Percentiles rank a stretch among this genome's conserved stretches.
Evolutionary conservation across 306 rosid species (phyloP).

Genomic region (Malus sylvestris): DNA sequence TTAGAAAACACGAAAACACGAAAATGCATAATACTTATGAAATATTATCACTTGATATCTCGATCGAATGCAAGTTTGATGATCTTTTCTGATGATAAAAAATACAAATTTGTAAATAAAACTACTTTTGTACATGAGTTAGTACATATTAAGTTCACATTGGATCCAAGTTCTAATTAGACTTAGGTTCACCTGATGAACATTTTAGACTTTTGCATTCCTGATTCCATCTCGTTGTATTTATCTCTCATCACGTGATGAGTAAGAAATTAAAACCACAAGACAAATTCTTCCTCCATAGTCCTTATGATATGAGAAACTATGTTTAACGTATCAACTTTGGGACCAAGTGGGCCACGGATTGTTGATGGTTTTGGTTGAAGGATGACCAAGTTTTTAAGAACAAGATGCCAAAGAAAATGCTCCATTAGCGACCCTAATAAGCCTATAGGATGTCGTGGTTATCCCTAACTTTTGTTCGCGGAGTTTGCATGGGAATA

Average conservation of each 20-base stretch:
- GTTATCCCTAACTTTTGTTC: background rate
- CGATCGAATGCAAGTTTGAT: background rate
- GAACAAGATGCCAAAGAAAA: slow-evolving; percentile 17
- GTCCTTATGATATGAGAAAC: background rate
- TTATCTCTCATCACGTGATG: no score
- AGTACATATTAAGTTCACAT: no score
- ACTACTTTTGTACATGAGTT: background rate
- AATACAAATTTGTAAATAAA: background rate
- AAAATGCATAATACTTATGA: background rate
- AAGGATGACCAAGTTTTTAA: background rate
- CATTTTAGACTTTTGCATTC: background rate
- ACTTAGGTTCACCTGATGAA: background rate
- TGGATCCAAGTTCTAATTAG: background rate
- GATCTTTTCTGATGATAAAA: background rate
- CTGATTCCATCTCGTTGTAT: no score
- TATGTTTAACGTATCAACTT: background rate
- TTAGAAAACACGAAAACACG: no score
- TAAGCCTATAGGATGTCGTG: background rate
- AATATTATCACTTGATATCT: no score
- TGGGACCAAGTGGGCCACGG: slow-evolving; percentile 2
- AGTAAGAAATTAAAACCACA: no score
- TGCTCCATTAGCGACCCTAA: slow-evolving; percentile 5
- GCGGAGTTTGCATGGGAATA: background rate
- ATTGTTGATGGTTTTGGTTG: background rate
- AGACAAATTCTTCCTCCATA: no score